Conservation (phyloP, 2,329 filamentous ascomycete genomes). For the Aspergillus carbonarius region DNA sequence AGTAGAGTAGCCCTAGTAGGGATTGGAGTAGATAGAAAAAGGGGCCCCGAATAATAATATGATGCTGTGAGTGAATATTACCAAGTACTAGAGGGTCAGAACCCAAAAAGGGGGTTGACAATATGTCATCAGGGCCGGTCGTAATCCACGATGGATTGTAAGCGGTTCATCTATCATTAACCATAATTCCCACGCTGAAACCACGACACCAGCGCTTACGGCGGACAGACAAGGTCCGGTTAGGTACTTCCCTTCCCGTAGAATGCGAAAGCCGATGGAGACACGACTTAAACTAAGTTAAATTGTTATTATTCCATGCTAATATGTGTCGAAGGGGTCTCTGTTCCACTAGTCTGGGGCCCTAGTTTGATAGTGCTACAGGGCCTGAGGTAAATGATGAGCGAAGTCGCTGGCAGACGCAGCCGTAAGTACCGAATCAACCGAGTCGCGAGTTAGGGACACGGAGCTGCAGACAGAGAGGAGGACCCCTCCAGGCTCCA, state of each 20-base stretch:
- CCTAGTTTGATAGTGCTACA: not conserved
- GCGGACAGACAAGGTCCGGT: not conserved
- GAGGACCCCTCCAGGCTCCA: not conserved
- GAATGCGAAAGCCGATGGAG: not conserved
- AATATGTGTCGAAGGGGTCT: not conserved
- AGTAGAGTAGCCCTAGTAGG: no score
- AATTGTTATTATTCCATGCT: not conserved
- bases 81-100: not conserved
- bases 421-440: not conserved
- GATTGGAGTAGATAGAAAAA: not conserved
- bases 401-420: not conserved
- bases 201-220: not conserved
- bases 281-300: not conserved
- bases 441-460: not conserved
- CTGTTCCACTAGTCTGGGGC: slow-evolving; percentile 1
- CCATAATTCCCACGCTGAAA: not conserved
- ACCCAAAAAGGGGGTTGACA: not conserved
- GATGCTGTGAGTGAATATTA: not conserved
- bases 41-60: not conserved
- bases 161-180: not conserved
- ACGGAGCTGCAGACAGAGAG: not conserved
- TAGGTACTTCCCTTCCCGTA: not conserved
- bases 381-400: not conserved
- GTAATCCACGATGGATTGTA: not conserved
- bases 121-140: not conserved